Percentiles rank a stretch among this genome's conserved stretches.
Evolutionary conservation across 192 early-diverging fungal species (phyloP).

Genomic region (Mortierella antarctica): DNA sequence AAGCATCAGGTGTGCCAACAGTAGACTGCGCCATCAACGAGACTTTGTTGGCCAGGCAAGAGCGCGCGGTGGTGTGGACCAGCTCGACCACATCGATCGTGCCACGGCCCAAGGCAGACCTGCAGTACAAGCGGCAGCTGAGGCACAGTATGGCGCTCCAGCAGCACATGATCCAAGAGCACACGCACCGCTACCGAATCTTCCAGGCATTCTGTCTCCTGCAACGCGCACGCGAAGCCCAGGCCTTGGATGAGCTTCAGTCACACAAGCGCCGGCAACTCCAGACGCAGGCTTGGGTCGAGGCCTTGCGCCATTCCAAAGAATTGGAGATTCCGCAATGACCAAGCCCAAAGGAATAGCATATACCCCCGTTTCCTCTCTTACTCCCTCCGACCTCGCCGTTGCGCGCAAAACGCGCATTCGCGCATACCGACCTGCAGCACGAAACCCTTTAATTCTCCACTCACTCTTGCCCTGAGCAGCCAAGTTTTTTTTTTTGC

Average conservation of each 20-base stretch:
- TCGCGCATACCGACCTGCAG: too few species aligned
- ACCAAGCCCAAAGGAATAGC: background rate
- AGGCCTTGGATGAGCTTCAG: constrained; percentile 37
- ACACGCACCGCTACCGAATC: constrained; percentile 40
- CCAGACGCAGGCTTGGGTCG: constrained; percentile 45
- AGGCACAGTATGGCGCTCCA: constrained; percentile 37
- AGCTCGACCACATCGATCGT: constrained; percentile 33
- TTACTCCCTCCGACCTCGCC: background rate
- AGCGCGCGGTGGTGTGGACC: constrained; percentile 27
- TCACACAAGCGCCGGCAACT: constrained; percentile 11
- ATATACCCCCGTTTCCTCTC: background rate
- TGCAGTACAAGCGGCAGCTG: constrained; percentile 33
- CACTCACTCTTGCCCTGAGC: too few species aligned
- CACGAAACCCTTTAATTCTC: too few species aligned
- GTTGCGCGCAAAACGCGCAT: background rate
- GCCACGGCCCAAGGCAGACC: constrained; percentile 22
- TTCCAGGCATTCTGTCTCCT: constrained; percentile 41
- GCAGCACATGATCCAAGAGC: constrained; percentile 43
- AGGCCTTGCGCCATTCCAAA: constrained; percentile 25
- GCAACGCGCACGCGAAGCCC: constrained; percentile 40
- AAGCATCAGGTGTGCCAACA: background rate
- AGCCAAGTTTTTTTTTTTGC: too few species aligned
- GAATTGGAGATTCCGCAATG: constrained; percentile 41
- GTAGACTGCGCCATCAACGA: background rate
- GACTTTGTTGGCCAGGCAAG: background rate